Conservation (phyloP, 768 basidiomycete species). For the Inosperma sp. region DNA sequence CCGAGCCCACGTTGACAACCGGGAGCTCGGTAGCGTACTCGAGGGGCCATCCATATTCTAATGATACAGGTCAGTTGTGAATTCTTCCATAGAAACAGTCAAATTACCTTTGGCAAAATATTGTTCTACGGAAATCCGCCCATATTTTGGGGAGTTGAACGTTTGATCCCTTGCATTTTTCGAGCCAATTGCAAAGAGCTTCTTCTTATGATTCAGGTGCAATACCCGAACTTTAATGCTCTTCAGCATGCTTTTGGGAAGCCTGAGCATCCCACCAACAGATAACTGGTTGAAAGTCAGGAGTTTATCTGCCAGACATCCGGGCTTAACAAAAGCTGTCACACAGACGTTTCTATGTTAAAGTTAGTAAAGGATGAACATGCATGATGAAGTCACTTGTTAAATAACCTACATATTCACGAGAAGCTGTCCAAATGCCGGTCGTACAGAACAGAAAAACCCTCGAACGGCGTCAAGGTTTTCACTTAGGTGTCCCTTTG, state of each 20-base stretch:
- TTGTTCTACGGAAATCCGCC: slow-evolving; percentile 52
- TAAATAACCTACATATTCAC: slow-evolving; percentile 48
- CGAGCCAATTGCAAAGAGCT: slow-evolving; percentile 23
- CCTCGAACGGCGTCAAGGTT: slow-evolving; percentile 41
- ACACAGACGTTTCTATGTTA: slow-evolving; percentile 52
- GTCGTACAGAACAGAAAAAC: slow-evolving; percentile 47
- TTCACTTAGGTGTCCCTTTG: slow-evolving; percentile 27
- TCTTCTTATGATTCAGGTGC: slow-evolving; percentile 55
- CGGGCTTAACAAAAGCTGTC: slow-evolving; percentile 52
- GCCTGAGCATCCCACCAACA: slow-evolving; percentile 38
- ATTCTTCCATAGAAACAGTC: background rate
- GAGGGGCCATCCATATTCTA: slow-evolving; percentile 56
- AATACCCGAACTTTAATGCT: slow-evolving; percentile 54
- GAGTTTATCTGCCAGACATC: slow-evolving; percentile 60
- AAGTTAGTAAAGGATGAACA: background rate
- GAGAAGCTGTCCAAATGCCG: slow-evolving; percentile 45
- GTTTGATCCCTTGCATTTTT: slow-evolving; percentile 21
- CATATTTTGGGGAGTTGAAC: slow-evolving; percentile 31
- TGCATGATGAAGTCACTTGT: background rate
- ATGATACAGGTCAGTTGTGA: background rate
- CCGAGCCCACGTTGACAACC: slow-evolving; percentile 44
- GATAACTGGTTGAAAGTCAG: slow-evolving; percentile 44
- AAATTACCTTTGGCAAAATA: slow-evolving; percentile 62
- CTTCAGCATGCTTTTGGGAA: slow-evolving; percentile 46
- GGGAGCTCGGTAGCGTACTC: slow-evolving; percentile 44